A percentile compares a stretch with the other conserved stretches of the same genome.
phyloP scores from a whole-genome alignment of 202 grass and related monocot genomes.

The Tripidium arundinaceum region DNA sequence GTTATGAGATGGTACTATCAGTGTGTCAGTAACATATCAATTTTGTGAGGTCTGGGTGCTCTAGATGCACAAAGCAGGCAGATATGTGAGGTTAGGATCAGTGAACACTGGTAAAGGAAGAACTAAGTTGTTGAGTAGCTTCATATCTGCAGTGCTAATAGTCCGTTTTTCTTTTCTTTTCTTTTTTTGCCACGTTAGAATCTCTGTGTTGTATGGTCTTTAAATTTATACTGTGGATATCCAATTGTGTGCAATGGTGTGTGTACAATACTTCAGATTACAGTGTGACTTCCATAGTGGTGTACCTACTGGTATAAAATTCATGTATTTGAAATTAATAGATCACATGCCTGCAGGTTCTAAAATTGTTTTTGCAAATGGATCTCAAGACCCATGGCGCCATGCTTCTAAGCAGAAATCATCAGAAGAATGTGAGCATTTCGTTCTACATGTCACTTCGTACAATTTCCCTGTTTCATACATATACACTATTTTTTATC shows the following conservation, averaged over 20 bases:
- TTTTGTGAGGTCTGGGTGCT: conserved; percentile 11
- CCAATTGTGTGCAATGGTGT: not conserved
- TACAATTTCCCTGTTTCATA: conserved; percentile 17
- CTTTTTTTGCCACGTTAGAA: not conserved
- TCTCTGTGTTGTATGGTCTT: not conserved
- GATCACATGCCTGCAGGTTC: conserved; percentile 50
- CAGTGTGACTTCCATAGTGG: not conserved
- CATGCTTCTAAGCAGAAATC: conserved; percentile 96
- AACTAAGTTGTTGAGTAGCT: not conserved
- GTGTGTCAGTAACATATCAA: not conserved
- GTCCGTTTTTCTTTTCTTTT: no score
- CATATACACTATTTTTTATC: not conserved
- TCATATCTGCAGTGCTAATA: not conserved
- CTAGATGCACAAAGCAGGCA: not conserved
- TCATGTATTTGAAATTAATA: conserved; percentile 3
- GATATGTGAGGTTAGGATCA: not conserved
- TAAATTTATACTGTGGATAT: not conserved
- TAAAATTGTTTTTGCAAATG: conserved; percentile 91
- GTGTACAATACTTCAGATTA: not conserved
- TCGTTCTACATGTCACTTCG: not conserved
- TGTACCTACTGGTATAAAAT: not conserved
- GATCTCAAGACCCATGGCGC: conserved; percentile 96
- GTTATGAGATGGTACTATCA: conserved; percentile 15
- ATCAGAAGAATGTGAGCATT: conserved; percentile 63
- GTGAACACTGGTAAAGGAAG: conserved; percentile 4